These are phyloP conservation scores for Dendrostoma leiphaemia DNA, from an alignment of 2,329 filamentous ascomycete species.

Conservation along the genomic window DNA sequence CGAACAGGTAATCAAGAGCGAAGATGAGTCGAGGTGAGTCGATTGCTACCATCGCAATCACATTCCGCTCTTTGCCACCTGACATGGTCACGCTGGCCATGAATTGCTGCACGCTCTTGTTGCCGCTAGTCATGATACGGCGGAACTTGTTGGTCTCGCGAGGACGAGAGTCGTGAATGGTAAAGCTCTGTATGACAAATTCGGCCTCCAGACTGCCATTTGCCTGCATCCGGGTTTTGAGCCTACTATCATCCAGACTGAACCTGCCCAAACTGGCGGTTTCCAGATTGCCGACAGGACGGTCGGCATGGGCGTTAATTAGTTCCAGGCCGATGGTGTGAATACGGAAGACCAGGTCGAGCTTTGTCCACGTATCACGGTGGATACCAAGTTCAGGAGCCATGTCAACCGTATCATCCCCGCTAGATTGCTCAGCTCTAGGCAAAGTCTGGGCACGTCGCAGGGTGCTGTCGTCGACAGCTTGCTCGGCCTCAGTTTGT, in stretches of 20 bases:
- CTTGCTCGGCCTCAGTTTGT: conserved; percentile 69
- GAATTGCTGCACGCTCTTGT: conserved; percentile 92
- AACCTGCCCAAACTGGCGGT: conserved; percentile 87
- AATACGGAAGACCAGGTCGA: conserved; percentile 88
- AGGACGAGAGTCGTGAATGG: conserved; percentile 87
- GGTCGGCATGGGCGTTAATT: conserved; percentile 70
- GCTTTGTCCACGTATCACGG: conserved; percentile 80
- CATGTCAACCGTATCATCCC: conserved; percentile 51
- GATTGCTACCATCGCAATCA: conserved; percentile 90
- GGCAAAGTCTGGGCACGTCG: conserved; percentile 46
- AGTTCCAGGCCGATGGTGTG: conserved; percentile 86
- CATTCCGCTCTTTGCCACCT: conserved; percentile 72
- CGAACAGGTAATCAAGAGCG: conserved; percentile 92
- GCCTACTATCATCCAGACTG: conserved; percentile 85
- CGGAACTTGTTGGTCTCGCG: conserved; percentile 92
- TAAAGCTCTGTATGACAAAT: conserved; percentile 89
- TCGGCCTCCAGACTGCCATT: conserved; percentile 92
- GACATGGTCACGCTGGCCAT: conserved; percentile 97
- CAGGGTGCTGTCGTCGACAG: conserved; percentile 61
- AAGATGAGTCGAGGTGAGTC: conserved; percentile 95
- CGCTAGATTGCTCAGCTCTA: conserved; percentile 44
- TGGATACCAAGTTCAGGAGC: conserved; percentile 69
- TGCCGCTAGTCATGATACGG: conserved; percentile 96
- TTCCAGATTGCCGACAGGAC: conserved; percentile 76
- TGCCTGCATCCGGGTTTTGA: conserved; percentile 91